Percentiles rank a stretch among this genome's conserved stretches.
These are phyloP conservation scores for Kluyveromyces siamensis DNA, from an alignment of 805 yeast species.

Conservation along the genomic window DNA sequence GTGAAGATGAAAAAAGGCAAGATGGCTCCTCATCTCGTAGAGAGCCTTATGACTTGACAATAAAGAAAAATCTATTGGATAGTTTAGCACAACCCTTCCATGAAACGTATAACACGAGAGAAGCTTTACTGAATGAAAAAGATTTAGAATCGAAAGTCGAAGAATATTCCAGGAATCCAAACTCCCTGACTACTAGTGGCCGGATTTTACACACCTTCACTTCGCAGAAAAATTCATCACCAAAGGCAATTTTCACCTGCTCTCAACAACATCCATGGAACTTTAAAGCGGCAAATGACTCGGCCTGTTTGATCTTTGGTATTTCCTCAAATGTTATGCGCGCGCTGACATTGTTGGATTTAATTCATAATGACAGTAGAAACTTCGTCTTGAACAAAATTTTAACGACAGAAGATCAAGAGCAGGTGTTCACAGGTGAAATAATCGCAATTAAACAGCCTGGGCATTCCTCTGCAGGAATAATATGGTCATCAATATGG, in stretches of 20 bases:
- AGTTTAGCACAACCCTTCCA: slow-evolving; percentile 29
- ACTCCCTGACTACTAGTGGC: slow-evolving; percentile 4
- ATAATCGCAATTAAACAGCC: slow-evolving; percentile 70
- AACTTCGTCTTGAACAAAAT: slow-evolving; percentile 56
- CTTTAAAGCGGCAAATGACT: slow-evolving; percentile 77
- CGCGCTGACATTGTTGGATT: slow-evolving; percentile 59
- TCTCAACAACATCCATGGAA: slow-evolving; percentile 67
- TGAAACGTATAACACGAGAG: slow-evolving; percentile 18
- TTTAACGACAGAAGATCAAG: slow-evolving; percentile 29
- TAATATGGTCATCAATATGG: slow-evolving; percentile 87
- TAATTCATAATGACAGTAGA: slow-evolving; percentile 69
- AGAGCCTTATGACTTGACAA: slow-evolving; percentile 7
- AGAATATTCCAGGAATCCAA: slow-evolving; percentile 3
- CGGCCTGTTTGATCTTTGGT: slow-evolving; percentile 83
- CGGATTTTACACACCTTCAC: slow-evolving; percentile 56
- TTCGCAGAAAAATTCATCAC: slow-evolving; percentile 60
- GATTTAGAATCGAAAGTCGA: slow-evolving; percentile 31
- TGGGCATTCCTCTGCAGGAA: slow-evolving; percentile 36
- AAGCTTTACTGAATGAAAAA: slow-evolving; percentile 10
- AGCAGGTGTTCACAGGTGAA: slow-evolving; percentile 71
- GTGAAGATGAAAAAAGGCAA: slow-evolving; percentile 4
- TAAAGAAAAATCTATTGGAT: slow-evolving; percentile 22
- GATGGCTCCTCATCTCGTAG: slow-evolving; percentile 4
- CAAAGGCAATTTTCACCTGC: slow-evolving; percentile 83
- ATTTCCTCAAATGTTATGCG: slow-evolving; percentile 56